These are phyloP conservation scores for Wickerhamiella kurtzmanii DNA, from an alignment of 805 yeast genomes.

Conservation along the genomic window DNA sequence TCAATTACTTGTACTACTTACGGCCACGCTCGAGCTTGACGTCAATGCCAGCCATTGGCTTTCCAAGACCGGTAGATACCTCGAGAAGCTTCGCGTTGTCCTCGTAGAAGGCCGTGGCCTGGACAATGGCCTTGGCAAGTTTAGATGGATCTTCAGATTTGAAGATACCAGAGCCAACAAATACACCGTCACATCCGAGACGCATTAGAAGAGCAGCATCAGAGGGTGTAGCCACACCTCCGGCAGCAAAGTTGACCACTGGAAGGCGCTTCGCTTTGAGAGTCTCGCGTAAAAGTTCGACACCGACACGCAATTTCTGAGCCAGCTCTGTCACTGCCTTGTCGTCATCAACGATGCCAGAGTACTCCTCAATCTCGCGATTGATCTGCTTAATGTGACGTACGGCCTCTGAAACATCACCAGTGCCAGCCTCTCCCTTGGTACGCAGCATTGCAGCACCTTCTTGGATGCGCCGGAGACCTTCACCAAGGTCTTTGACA, in stretches of 20 bases:
- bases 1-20: no score
- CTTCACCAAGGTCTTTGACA: slow-evolving; percentile 69
- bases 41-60: slow-evolving; percentile 61
- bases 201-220: slow-evolving; percentile 80
- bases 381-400: slow-evolving; percentile 54
- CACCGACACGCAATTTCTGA: slow-evolving; percentile 44
- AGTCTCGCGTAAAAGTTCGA: slow-evolving; percentile 35
- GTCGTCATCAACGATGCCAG: slow-evolving; percentile 1
- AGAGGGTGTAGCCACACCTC: slow-evolving; percentile 79
- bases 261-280: slow-evolving; percentile 50
- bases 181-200: slow-evolving; percentile 66
- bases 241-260: slow-evolving; percentile 78
- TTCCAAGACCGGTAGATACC: slow-evolving; percentile 57
- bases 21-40: slow-evolving; percentile 31
- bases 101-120: slow-evolving; percentile 59
- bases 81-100: slow-evolving; percentile 49
- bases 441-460: slow-evolving; percentile 84
- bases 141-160: slow-evolving; percentile 58
- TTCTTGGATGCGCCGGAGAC: slow-evolving; percentile 61
- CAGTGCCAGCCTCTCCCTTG: slow-evolving; percentile 84
- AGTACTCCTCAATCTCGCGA: slow-evolving; percentile 36
- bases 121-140: slow-evolving; percentile 65
- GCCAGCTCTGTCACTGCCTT: slow-evolving; percentile 35
- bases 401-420: slow-evolving; percentile 74
- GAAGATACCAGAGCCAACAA: slow-evolving; percentile 70